These are phyloP conservation scores for Gamarada debralockiae DNA, from an alignment of 495 filamentous ascomycete species.

Conservation along the genomic window DNA sequence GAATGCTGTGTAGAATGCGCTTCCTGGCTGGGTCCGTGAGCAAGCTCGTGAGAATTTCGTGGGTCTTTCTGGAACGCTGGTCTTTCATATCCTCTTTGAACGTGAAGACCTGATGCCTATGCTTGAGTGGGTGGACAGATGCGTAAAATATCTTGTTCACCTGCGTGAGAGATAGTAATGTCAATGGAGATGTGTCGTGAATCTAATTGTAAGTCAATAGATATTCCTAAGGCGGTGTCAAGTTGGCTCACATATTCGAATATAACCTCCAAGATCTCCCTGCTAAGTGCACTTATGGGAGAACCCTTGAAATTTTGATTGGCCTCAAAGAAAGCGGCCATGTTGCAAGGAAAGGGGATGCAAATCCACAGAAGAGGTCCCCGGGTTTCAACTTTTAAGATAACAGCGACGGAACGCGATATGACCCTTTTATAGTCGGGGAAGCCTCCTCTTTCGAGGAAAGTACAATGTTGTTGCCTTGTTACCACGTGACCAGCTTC, in stretches of 20 bases:
- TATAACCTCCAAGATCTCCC: background rate
- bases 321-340: no score
- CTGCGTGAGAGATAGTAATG: background rate
- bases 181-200: background rate
- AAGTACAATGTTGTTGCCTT: no score
- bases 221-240: background rate
- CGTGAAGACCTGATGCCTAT: background rate
- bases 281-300: background rate
- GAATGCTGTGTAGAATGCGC: background rate
- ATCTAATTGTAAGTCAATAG: background rate
- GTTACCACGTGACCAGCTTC: no score
- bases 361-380: no score
- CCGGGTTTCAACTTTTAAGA: no score
- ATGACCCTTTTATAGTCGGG: no score
- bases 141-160: background rate
- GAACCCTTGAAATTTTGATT: no score
- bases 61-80: background rate
- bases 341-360: no score
- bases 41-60: background rate
- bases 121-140: background rate
- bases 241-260: background rate
- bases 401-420: no score
- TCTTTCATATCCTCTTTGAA: background rate
- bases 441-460: no score
- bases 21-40: background rate